Conservation (phyloP, 192 early-diverging fungal genomes). For the Mortierella antarctica region DNA sequence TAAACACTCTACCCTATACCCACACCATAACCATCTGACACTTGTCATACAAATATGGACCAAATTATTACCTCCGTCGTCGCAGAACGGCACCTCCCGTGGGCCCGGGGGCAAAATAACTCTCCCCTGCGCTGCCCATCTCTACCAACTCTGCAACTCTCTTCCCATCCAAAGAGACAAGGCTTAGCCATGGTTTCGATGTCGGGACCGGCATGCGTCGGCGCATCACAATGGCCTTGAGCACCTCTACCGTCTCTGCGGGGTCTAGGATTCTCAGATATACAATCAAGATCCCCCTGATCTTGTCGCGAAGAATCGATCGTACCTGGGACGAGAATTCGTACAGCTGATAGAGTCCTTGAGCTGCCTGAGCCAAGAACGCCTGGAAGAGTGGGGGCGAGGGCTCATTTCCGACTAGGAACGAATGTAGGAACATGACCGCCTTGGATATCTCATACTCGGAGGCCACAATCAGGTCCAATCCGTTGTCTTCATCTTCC, state of each 20-base stretch:
- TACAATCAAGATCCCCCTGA: conserved; percentile 57
- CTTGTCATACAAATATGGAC: conserved; percentile 15
- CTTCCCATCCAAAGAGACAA: conserved; percentile 1
- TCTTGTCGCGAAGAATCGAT: conserved; percentile 55
- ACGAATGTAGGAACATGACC: conserved; percentile 59
- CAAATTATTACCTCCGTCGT: conserved; percentile 42
- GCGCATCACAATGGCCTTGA: conserved; percentile 62
- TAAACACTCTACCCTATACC: conserved; percentile 9
- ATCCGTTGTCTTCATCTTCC: neutral
- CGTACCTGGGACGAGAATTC: conserved; percentile 57
- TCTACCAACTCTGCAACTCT: conserved; percentile 42
- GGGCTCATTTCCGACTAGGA: conserved; percentile 72
- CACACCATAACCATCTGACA: conserved; percentile 23
- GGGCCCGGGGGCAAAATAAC: conserved; percentile 65
- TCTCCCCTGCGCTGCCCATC: conserved; percentile 55
- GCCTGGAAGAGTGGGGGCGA: conserved; percentile 64
- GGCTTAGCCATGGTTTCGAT: conserved; percentile 31
- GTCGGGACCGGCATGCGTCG: conserved; percentile 21
- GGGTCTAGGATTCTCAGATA: conserved; percentile 61
- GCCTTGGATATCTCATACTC: conserved; percentile 57
- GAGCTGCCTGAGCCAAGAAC: conserved; percentile 62
- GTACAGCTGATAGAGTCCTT: conserved; percentile 68
- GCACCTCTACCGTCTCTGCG: conserved; percentile 36
- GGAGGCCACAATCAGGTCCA: conserved; percentile 57
- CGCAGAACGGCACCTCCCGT: conserved; percentile 63